Conservation (phyloP, 495 filamentous ascomycete genomes). For the Hypoxylon fragiforme region DNA sequence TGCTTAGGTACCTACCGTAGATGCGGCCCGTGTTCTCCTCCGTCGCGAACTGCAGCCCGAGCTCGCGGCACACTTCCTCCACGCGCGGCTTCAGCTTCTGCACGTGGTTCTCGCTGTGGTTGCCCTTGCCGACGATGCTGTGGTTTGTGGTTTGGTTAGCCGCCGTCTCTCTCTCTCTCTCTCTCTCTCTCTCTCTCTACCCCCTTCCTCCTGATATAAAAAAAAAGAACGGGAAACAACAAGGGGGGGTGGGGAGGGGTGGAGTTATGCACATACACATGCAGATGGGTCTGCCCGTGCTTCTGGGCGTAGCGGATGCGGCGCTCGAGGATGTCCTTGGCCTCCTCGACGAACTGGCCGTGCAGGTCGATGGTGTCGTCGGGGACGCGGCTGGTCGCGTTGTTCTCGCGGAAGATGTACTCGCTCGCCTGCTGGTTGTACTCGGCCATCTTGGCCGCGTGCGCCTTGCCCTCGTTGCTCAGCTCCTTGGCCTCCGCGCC, state of each 20-base stretch:
- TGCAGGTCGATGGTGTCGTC: conserved; percentile 92
- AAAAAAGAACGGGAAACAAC: not conserved
- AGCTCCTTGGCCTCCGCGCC: conserved; percentile 76
- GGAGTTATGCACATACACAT: conserved; percentile 64
- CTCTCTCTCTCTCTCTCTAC: not conserved
- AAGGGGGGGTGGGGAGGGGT: conserved; percentile 47
- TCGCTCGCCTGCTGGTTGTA: conserved; percentile 90
- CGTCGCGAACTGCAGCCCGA: conserved; percentile 77
- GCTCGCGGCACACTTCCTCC: conserved; percentile 77
- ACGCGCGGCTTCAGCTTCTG: conserved; percentile 92
- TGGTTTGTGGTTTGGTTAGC: conserved; percentile 10
- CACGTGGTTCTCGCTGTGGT: conserved; percentile 76
- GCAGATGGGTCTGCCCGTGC: conserved; percentile 72
- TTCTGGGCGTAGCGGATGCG: conserved; percentile 74
- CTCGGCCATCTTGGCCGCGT: conserved; percentile 74
- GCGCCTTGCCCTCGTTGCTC: conserved; percentile 80
- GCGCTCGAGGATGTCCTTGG: conserved; percentile 82
- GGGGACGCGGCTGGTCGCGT: conserved; percentile 66
- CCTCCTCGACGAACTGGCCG: conserved; percentile 91
- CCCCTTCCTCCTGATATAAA: not conserved
- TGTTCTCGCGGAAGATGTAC: conserved; percentile 94
- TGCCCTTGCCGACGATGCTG: conserved; percentile 89
- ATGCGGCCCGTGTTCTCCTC: conserved; percentile 89
- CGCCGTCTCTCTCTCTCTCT: not conserved
- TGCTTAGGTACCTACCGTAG: conserved; percentile 49